A percentile compares a stretch with the other conserved stretches of the same genome.
Evolutionary conservation across 2,329 filamentous ascomycete genomes (phyloP).

Genomic region (Alternaria metachromatica): DNA sequence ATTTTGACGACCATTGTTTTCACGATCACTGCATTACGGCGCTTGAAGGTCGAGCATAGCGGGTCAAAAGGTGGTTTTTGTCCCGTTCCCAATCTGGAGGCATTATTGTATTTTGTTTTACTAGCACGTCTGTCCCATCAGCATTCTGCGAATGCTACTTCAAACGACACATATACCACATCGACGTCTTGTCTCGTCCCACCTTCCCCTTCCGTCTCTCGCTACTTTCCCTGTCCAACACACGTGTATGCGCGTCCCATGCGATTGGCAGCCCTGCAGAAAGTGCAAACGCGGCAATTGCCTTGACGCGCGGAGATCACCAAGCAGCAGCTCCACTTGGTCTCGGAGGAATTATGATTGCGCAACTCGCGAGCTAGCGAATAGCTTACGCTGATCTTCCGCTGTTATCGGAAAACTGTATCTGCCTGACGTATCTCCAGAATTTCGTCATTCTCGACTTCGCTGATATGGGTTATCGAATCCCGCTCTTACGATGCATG

Average conservation of each 20-base stretch:
- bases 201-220: neutral
- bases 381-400: constrained; percentile 9
- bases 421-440: constrained; percentile 7
- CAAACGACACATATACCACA: neutral
- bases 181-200: neutral
- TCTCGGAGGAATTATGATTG: constrained; percentile 1
- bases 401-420: neutral
- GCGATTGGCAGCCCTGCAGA: constrained; percentile 9
- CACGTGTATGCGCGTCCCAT: neutral
- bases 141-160: constrained; percentile 1
- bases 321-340: neutral
- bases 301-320: neutral
- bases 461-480: neutral
- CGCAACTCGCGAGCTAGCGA: constrained; percentile 5
- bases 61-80: neutral
- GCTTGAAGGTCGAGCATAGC: neutral
- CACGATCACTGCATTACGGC: constrained; percentile 4
- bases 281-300: neutral
- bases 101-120: constrained; percentile 1
- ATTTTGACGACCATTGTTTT: constrained; percentile 1
- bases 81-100: neutral
- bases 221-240: neutral
- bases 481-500: neutral
- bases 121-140: constrained; percentile 1
- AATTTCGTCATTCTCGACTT: neutral